Percentiles rank a stretch among this genome's conserved stretches.
Evolutionary conservation across 192 early-diverging fungal genomes (phyloP).

Genomic region (Coemansia sp.): DNA sequence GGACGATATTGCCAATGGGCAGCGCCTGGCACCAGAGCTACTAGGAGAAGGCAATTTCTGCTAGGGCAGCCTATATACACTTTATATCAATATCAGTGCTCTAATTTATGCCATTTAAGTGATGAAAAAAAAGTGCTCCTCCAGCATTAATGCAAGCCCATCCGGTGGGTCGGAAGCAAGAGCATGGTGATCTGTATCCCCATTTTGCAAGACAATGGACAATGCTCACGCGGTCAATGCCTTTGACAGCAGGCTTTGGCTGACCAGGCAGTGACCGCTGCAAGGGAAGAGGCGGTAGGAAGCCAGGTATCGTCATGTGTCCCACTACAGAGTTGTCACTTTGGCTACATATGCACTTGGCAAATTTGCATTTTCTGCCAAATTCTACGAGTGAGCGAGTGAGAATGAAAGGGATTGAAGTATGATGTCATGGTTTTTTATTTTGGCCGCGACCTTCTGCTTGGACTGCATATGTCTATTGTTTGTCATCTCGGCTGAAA

Average conservation of each 20-base stretch:
- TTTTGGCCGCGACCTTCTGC: slow-evolving; percentile 1
- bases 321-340: neutral
- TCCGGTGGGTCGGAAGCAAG: slow-evolving; percentile 8
- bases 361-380: neutral
- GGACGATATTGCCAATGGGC: slow-evolving; percentile 47
- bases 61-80: neutral
- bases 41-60: slow-evolving; percentile 18
- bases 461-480: slow-evolving; percentile 4
- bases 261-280: slow-evolving; percentile 13
- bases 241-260: neutral
- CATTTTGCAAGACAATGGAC: neutral
- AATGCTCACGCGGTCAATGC: slow-evolving; percentile 5
- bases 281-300: neutral
- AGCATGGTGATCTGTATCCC: slow-evolving; percentile 3
- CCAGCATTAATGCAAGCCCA: neutral
- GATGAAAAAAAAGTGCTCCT: neutral
- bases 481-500: slow-evolving; percentile 1
- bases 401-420: neutral
- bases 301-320: neutral
- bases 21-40: slow-evolving; percentile 46
- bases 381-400: neutral
- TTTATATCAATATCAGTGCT: neutral
- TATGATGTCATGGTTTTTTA: neutral
- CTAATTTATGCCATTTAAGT: neutral
- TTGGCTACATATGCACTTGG: neutral